phyloP scores from a whole-genome alignment of 1,139 yeast genomes.

The Geotrichum bryndzae region DNA sequence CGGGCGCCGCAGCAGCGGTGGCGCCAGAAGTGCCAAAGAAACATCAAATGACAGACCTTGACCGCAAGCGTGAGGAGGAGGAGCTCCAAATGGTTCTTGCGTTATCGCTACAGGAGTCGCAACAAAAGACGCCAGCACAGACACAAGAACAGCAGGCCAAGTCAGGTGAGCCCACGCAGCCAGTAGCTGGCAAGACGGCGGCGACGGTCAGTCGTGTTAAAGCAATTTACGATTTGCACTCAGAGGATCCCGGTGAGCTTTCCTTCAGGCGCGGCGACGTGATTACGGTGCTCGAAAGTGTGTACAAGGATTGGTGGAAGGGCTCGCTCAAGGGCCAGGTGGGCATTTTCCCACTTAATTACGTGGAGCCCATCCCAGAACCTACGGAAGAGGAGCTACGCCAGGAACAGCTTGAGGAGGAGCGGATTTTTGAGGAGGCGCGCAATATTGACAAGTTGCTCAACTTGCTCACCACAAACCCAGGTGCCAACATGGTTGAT shows the following conservation, averaged over 20 bases:
- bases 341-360: slow-evolving; percentile 90
- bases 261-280: slow-evolving; percentile 38
- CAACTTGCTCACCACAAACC: slow-evolving; percentile 48
- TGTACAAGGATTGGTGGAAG: slow-evolving; percentile 93
- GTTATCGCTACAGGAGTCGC: slow-evolving; percentile 60
- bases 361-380: slow-evolving; percentile 73
- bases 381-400: slow-evolving; percentile 52
- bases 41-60: slow-evolving; percentile 44
- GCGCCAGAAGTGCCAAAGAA: slow-evolving; percentile 61
- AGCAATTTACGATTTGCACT: slow-evolving; percentile 75
- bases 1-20: slow-evolving; percentile 23
- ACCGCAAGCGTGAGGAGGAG: slow-evolving; percentile 62
- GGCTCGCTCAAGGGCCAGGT: slow-evolving; percentile 75
- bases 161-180: background rate
- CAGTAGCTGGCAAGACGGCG: slow-evolving; percentile 28
- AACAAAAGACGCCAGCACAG: background rate
- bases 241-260: slow-evolving; percentile 47
- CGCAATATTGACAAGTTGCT: slow-evolving; percentile 60
- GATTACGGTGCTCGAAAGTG: slow-evolving; percentile 80
- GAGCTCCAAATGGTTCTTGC: slow-evolving; percentile 75
- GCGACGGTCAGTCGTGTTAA: slow-evolving; percentile 60
- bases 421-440: slow-evolving; percentile 43
- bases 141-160: slow-evolving; percentile 18
- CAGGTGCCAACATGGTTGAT: slow-evolving; percentile 31
- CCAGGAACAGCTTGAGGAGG: slow-evolving; percentile 41